Evolutionary conservation across 2,329 filamentous ascomycete genomes (phyloP), one percentile per base, ranked within the genome.

Genomic region (Claviceps africana): DNA sequence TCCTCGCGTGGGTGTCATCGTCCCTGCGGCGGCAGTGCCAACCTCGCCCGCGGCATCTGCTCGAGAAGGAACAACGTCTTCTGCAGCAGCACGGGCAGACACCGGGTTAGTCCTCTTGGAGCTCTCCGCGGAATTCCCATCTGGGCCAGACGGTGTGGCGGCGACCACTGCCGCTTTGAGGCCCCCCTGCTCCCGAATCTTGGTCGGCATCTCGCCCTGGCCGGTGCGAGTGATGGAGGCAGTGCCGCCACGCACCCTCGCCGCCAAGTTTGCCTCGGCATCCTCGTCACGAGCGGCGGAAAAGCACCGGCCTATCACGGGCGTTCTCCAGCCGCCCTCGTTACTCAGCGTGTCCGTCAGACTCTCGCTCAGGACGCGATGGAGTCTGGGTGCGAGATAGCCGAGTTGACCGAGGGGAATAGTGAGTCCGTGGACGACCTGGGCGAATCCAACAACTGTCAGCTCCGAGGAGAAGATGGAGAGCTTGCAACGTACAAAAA

Each of bases 381-480:
- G 62, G 69, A 88, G 64, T 0, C 81, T 85, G 0, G 83, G 83
- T 0, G 86, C 71, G 54, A 82, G 78, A 58, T 74, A 71, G 3
- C 75, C 75, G 0, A 88, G 67, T 61, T 86, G 88, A 0, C 81
- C 83, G 2, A 94, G 66, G 0, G 89, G 89, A 13, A 95, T 87
- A 48, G 82, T 88, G 1, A 95, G 72, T 7, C 88, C 88, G 59
- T 95, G 88, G 3, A 93, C 83, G 42, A 90, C 70, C 65, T 67
- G 13, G n/a, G 6, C 2, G 13, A 11, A 25, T 2, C 21, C 4
- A 15, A 8, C 19, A 33, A 11, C 35, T 47, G 39, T 40, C 8
- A 47, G 45, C n/a, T n/a, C n/a, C n/a, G n/a, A n/a, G n/a, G n/a
- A n/a, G n/a, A n/a, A n/a, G n/a, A n/a, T n/a, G n/a, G n/a, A n/a